phyloP scores from a whole-genome alignment of 2,329 filamentous ascomycete genomes.

The Aspergillus sp. region DNA sequence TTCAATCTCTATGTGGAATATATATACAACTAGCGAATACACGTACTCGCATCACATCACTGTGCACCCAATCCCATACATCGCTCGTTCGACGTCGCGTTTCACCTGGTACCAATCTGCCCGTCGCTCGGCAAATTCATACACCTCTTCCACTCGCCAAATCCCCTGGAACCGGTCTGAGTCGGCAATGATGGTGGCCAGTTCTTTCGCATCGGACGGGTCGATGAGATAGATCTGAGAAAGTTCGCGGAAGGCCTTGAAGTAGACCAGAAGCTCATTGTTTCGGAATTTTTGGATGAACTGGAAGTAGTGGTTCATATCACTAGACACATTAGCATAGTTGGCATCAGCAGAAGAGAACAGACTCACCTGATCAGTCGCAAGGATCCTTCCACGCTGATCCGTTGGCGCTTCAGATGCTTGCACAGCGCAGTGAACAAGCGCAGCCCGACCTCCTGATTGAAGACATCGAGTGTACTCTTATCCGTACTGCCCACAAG shows the following conservation, averaged over 20 bases:
- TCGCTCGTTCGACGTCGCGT: slow-evolving; percentile 85
- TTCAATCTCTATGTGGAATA: neutral
- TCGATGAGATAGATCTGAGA: slow-evolving; percentile 96
- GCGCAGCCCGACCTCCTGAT: slow-evolving; percentile 91
- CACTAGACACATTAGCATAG: slow-evolving; percentile 50
- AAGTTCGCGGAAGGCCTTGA: slow-evolving; percentile 84
- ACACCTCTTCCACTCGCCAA: slow-evolving; percentile 93
- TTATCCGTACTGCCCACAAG: slow-evolving; percentile 94
- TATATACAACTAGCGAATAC: slow-evolving; percentile 19
- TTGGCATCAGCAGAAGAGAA: neutral
- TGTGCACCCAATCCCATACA: slow-evolving; percentile 90
- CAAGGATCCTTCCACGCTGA: slow-evolving; percentile 85
- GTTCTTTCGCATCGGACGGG: slow-evolving; percentile 81
- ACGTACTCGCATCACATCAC: slow-evolving; percentile 64
- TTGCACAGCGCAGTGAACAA: slow-evolving; percentile 93
- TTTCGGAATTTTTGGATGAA: slow-evolving; percentile 83
- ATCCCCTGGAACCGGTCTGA: slow-evolving; percentile 85
- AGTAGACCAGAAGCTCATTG: slow-evolving; percentile 81
- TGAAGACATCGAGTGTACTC: slow-evolving; percentile 97
- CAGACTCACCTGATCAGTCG: slow-evolving; percentile 71
- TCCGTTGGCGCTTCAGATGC: slow-evolving; percentile 91
- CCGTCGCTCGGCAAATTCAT: slow-evolving; percentile 90
- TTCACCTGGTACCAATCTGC: slow-evolving; percentile 95
- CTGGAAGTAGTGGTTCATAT: slow-evolving; percentile 90
- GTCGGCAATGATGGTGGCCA: slow-evolving; percentile 93